Percentiles rank a stretch among this genome's conserved stretches.
These are phyloP conservation scores for Aspergillus glaucus DNA, from an alignment of 2,329 filamentous ascomycete genomes.

Conservation along the genomic window DNA sequence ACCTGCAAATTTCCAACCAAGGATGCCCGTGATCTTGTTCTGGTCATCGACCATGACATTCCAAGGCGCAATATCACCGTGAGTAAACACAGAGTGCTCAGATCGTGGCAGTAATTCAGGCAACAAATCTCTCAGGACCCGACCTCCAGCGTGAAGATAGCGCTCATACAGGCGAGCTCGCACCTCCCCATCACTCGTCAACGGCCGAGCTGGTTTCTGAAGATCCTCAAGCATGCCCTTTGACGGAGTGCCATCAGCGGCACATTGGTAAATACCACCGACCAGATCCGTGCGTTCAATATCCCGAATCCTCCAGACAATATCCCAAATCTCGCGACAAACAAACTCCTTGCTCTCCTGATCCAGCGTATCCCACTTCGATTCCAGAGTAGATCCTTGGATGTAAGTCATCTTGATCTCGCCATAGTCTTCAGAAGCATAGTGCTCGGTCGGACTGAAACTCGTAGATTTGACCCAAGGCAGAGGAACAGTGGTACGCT, in stretches of 20 bases:
- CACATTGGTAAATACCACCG: constrained; percentile 15
- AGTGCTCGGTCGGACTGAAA: not conserved
- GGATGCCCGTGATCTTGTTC: constrained; percentile 23
- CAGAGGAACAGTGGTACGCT: constrained; percentile 13
- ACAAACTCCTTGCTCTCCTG: constrained; percentile 15
- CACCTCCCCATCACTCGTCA: constrained; percentile 15
- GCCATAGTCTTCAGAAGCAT: not conserved
- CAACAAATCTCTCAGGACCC: constrained; percentile 13
- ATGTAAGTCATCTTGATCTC: constrained; percentile 13
- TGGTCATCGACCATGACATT: constrained; percentile 27
- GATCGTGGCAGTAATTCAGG: constrained; percentile 19
- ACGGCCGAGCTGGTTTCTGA: constrained; percentile 11
- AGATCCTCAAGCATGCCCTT: constrained; percentile 16
- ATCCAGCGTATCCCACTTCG: constrained; percentile 13
- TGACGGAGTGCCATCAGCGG: constrained; percentile 17
- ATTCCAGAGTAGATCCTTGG: constrained; percentile 10
- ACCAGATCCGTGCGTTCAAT: constrained; percentile 12
- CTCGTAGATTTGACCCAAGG: constrained; percentile 11
- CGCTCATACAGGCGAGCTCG: constrained; percentile 19
- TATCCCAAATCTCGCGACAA: constrained; percentile 15
- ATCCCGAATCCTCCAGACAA: constrained; percentile 13
- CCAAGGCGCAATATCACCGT: constrained; percentile 27
- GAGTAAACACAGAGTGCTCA: constrained; percentile 24
- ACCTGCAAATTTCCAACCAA: constrained; percentile 38
- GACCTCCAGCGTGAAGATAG: constrained; percentile 18